A percentile compares a stretch with the other conserved stretches of the same genome.
phyloP scores from a whole-genome alignment of 2,329 filamentous ascomycete species.

The Aspergillus sp. region DNA sequence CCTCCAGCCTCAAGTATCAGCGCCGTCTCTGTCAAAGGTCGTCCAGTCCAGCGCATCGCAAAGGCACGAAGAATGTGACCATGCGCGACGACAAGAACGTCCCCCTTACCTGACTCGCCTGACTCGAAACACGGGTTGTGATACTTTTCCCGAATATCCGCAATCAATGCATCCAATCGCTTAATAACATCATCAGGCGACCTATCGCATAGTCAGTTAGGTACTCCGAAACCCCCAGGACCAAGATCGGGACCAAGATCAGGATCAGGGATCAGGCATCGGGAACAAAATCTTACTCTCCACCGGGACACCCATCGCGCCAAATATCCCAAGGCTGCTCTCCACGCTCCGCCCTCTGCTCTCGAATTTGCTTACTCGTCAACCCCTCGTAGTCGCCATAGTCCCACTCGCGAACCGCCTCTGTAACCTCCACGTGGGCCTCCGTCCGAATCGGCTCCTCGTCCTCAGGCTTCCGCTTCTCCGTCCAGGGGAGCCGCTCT shows the following conservation, averaged over 20 bases:
- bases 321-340: conserved; percentile 76
- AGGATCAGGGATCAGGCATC: too few species aligned
- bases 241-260: background rate
- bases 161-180: conserved; percentile 73
- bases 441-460: conserved; percentile 30
- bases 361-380: conserved; percentile 67
- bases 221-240: background rate
- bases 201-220: conserved; percentile 38
- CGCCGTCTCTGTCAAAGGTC: conserved; percentile 70
- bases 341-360: conserved; percentile 57
- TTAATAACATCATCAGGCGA: conserved; percentile 69
- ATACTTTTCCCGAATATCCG: conserved; percentile 67
- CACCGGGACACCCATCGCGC: conserved; percentile 81
- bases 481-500: conserved; percentile 70
- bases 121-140: conserved; percentile 61
- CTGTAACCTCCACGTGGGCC: conserved; percentile 41
- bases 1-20: conserved; percentile 89
- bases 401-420: conserved; percentile 80
- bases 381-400: conserved; percentile 86
- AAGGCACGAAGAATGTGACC: conserved; percentile 87
- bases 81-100: conserved; percentile 81
- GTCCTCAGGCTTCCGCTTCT: conserved; percentile 26
- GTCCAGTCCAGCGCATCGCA: conserved; percentile 80
- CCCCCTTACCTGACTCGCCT: conserved; percentile 51
- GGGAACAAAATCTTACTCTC: conserved; percentile 61